Percentiles rank a stretch among this genome's conserved stretches.
Conservation (phyloP, 192 early-diverging fungal species). For the Diversispora epigaea region DNA sequence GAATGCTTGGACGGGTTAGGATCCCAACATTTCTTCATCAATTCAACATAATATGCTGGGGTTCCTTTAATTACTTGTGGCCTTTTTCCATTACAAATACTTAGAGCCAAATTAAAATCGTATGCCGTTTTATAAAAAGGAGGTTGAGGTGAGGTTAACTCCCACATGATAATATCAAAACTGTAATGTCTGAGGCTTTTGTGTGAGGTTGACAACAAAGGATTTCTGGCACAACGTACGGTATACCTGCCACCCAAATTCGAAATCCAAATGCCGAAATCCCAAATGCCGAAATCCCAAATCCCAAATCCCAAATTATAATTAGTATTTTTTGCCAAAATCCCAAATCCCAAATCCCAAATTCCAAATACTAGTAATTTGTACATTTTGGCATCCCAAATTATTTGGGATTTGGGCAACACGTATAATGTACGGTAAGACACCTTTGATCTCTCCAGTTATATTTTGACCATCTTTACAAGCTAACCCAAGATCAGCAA, state of each 20-base stretch:
- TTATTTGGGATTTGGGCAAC: too few relatives aligned
- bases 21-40: conserved; percentile 18
- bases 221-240: conserved; percentile 19
- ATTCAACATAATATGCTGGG: conserved; percentile 10
- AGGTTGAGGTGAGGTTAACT: not conserved
- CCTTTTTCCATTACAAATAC: conserved; percentile 6
- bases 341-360: too few relatives aligned
- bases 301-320: too few relatives aligned
- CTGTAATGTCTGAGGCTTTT: conserved; percentile 13
- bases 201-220: not conserved
- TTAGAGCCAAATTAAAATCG: not conserved
- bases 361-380: too few relatives aligned
- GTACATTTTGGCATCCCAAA: too few relatives aligned
- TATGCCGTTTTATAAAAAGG: conserved; percentile 1
- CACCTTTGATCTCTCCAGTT: conserved; percentile 1
- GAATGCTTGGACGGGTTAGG: not conserved
- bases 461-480: conserved; percentile 1
- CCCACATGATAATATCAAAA: conserved; percentile 17
- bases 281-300: too few relatives aligned
- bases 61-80: conserved; percentile 8
- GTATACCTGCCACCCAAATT: too few relatives aligned
- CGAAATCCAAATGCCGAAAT: too few relatives aligned
- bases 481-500: conserved; percentile 5
- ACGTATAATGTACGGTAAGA: conserved; percentile 13
- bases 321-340: too few relatives aligned